Evolutionary conservation across 179 eudicot species (phyloP).

Genomic region (Heliamphora pulchella): DNA sequence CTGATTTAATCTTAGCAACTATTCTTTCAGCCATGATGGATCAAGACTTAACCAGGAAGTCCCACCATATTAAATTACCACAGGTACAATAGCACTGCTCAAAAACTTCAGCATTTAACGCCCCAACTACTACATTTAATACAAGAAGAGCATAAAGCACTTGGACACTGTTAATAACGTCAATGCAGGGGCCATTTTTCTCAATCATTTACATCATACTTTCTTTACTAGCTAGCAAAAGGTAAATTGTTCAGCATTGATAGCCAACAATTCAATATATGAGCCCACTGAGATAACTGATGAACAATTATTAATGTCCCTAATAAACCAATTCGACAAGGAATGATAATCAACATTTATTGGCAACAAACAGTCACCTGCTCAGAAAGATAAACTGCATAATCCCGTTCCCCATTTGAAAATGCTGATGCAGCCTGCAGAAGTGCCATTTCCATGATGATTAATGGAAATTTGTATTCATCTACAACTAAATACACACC

Average conservation of each 20-base stretch:
- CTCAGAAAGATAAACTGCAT: conserved; percentile 77
- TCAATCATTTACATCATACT: not conserved
- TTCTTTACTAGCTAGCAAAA: not conserved
- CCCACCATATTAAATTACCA: not conserved
- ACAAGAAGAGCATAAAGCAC: not conserved
- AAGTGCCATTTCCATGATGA: conserved; percentile 16
- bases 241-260: not conserved
- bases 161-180: not conserved
- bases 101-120: not conserved
- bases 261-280: not conserved
- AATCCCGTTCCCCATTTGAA: conserved; percentile 58
- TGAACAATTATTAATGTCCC: not conserved
- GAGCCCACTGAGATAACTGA: not conserved
- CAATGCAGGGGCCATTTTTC: not conserved
- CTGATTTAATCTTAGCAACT: not conserved
- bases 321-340: not conserved
- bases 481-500: conserved; percentile 1
- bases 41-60: not conserved
- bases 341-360: not conserved
- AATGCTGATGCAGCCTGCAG: conserved; percentile 84
- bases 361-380: conserved; percentile 36
- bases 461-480: not conserved
- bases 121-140: not conserved
- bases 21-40: conserved; percentile 1
- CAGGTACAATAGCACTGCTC: not conserved